Base-by-base conservation (phyloP, 371 early-diverging fungal genomes). In the Furculomyces boomerangus region DNA sequence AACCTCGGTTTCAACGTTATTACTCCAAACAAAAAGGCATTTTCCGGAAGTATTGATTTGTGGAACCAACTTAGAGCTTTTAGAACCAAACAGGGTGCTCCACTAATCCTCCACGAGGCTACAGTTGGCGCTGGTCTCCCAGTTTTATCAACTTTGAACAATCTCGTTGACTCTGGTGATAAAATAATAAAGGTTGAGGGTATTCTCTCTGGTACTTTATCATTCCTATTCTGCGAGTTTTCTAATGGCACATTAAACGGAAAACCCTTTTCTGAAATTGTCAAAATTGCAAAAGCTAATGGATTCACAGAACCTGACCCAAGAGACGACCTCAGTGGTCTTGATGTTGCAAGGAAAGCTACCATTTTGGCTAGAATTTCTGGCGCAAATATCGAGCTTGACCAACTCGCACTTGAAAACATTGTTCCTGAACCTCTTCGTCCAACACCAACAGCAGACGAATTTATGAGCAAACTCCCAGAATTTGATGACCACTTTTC, bases 291-390 rank as follows among this genome's bases (percentile, higher is more conserved):
- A 54, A 93, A 90, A 71, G 81, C 79, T 32, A 74, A 83, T 29
- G 98, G 98, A 0, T 97, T 90, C 71, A 97, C 98, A 13, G 98
- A 97, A 64, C 98, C 98, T 41, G 96, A 97, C 65, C 96, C 98
- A 40, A 77, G 95, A 50, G 98, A 97, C 65, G 98, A 97, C 62
- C 75, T 95, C 61, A 95, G 93, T 60, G 98, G 98, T 41, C 79
- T 94, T 83, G 98, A 97, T 64, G 94, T 97, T n/a, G 96, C 90
- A 20, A 85, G 97, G 57, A 96, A 96, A 73, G 55, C 41, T 22
- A 77, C 80, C 7, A 96, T 96, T 52, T 75, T 93, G 24, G 92
- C 84, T 22, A 86, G 97, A 49, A 70, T 87, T 28, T 85, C 90
- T 27, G 94, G 94, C 5, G 58, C 85, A 18, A 75, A 77, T 50